phyloP scores from a whole-genome alignment of 169 alveolate species.

The Eimeria sp. region DNA sequence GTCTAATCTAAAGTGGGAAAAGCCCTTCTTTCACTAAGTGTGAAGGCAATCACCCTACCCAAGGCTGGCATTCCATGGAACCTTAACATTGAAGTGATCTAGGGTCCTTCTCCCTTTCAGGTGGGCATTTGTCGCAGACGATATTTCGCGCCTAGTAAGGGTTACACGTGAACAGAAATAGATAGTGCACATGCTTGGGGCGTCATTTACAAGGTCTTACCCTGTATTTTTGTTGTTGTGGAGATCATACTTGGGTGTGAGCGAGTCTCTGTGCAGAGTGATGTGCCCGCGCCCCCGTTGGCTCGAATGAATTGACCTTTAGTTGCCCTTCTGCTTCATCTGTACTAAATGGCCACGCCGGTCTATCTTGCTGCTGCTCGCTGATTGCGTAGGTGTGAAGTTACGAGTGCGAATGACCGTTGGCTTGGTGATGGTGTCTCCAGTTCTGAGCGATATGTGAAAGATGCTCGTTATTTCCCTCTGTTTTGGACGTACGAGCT shows the following conservation, averaged over 20 bases:
- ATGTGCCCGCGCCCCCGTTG: not conserved
- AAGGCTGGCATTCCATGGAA: not conserved
- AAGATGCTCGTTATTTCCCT: not conserved
- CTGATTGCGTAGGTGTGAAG: not conserved
- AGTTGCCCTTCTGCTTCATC: not conserved
- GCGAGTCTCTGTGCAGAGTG: not conserved
- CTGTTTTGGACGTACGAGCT: conserved; percentile 54
- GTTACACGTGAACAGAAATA: not conserved
- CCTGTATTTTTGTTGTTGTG: not conserved
- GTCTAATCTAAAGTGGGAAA: not conserved
- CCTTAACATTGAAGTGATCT: not conserved
- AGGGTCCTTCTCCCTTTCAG: not conserved
- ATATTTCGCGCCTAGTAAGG: not conserved
- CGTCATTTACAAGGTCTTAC: not conserved
- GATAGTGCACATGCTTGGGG: not conserved
- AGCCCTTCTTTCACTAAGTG: too few species aligned
- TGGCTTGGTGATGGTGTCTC: not conserved
- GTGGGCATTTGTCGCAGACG: not conserved
- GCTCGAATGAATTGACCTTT: not conserved
- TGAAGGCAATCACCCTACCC: not conserved
- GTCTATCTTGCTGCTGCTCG: not conserved
- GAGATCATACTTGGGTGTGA: not conserved
- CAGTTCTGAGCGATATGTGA: not conserved
- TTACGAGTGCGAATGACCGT: too few species aligned
- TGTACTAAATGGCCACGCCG: not conserved